Conservation (phyloP, 2,329 filamentous ascomycete species). For the Canariomyces notabilis region DNA sequence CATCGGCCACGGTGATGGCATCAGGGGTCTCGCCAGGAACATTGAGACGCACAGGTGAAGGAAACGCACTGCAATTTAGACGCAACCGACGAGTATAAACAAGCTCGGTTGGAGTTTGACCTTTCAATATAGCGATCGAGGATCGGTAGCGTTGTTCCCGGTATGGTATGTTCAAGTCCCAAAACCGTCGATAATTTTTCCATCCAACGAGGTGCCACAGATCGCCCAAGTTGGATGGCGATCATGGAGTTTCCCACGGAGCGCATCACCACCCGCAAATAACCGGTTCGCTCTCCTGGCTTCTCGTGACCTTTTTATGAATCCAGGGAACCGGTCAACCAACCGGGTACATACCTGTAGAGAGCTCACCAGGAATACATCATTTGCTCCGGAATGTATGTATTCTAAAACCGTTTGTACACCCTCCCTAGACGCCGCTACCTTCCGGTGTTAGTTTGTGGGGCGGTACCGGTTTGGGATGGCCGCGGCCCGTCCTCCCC, state of each 20-base stretch:
- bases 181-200: background rate
- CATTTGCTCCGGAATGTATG: too few species aligned
- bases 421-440: too few species aligned
- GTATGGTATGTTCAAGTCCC: constrained; percentile 4
- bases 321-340: constrained; percentile 10
- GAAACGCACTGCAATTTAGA: too few species aligned
- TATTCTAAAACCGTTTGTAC: too few species aligned
- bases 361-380: too few species aligned
- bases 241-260: too few species aligned
- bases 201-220: constrained; percentile 4
- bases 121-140: constrained; percentile 4
- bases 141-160: constrained; percentile 12
- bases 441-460: background rate
- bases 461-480: background rate
- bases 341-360: too few species aligned
- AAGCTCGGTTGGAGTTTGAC: constrained; percentile 3
- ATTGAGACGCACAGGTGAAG: too few species aligned
- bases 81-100: constrained; percentile 4
- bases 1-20: background rate
- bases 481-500: background rate
- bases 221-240: constrained; percentile 6
- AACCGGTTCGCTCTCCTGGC: constrained; percentile 2
- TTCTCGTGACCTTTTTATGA: constrained; percentile 8
- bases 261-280: constrained; percentile 9
- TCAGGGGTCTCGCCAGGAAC: background rate